These are phyloP conservation scores for Phanerochaete carnosa DNA, from an alignment of 768 basidiomycete species.

Conservation along the genomic window DNA sequence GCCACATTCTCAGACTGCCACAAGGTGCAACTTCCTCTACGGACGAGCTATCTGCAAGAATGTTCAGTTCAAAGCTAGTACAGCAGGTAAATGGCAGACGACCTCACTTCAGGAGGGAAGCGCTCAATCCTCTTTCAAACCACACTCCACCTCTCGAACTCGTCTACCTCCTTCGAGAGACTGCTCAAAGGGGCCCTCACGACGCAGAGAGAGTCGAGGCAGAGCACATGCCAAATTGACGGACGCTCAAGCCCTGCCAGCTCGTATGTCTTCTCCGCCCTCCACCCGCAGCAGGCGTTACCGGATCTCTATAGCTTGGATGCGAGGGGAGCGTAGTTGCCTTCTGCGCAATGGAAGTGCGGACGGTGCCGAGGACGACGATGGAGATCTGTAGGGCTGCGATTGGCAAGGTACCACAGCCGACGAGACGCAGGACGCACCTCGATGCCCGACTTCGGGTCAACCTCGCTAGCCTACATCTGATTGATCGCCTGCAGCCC, in stretches of 20 bases:
- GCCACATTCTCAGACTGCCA: too few species aligned
- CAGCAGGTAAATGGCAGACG: too few species aligned
- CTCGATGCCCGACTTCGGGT: constrained; percentile 46
- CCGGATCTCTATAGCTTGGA: background rate
- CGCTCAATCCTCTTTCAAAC: background rate
- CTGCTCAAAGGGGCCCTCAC: constrained; percentile 3
- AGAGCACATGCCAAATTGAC: constrained; percentile 17
- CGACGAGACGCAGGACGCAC: constrained; percentile 18
- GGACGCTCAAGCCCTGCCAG: constrained; percentile 10
- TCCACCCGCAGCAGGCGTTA: background rate
- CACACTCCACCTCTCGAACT: constrained; percentile 19
- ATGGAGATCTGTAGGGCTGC: constrained; percentile 13
- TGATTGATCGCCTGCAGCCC: constrained; percentile 37
- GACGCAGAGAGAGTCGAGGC: constrained; percentile 6
- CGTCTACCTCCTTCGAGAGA: constrained; percentile 8
- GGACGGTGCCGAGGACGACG: constrained; percentile 18
- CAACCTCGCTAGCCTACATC: constrained; percentile 36
- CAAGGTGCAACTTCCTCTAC: too few species aligned
- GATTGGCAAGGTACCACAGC: background rate
- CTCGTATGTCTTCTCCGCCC: constrained; percentile 18
- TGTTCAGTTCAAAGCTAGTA: too few species aligned
- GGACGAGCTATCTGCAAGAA: too few species aligned
- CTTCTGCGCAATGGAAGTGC: background rate
- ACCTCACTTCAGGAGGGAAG: background rate
- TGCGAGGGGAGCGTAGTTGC: background rate